Base-by-base conservation (phyloP, 192 early-diverging fungal species). In the Entophlyctis luteolus region DNA sequence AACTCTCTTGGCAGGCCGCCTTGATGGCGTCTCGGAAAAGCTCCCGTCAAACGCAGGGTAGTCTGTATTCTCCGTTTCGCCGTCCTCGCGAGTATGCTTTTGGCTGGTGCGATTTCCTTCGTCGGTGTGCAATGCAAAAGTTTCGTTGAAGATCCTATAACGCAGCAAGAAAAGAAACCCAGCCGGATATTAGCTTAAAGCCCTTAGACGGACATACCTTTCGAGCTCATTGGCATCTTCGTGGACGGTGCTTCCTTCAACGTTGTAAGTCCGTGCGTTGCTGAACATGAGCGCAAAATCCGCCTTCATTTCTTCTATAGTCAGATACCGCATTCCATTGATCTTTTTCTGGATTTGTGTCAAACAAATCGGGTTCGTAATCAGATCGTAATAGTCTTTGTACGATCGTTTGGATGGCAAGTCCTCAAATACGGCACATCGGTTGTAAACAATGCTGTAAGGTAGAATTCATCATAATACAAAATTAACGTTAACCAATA, bases 191-290 rank as follows among this genome's bases (percentile, higher is more conserved):
- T 18, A 22, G 22, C 10, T 52, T 8, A 31, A 28, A 33, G n/a
- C 47, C 47, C 20, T 12, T 29, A n/a, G 3, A 57, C 49, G 4
- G 53, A 70, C 55, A 27, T 12, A 71, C 59, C 39, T 25, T 55
- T 71, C 60, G 29, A 71, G 50, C 22, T 45, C 50, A 38, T 25
- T 47, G 16, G 92, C 91, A 74, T 94, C 91, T 37, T 86, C 73
- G 65, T 92, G 90, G 2, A 98, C 81, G 29, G 87, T 87, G 5
- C 92, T 95, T 12, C 89, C 91, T 59, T 89, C 84, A 59, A 86
- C 86, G 73, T 96, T 96, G 73, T 91, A 98, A 28, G 85, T 81
- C 59, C 85, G 88, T 5, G 95, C 95, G 71, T 98, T 98, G 59
- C 89, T 81, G 70, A 93, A 92, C 81, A 98, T 87, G 50, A 85